Evolutionary conservation across 2,329 filamentous ascomycete species (phyloP).

Genomic region (Colletotrichum phormii): DNA sequence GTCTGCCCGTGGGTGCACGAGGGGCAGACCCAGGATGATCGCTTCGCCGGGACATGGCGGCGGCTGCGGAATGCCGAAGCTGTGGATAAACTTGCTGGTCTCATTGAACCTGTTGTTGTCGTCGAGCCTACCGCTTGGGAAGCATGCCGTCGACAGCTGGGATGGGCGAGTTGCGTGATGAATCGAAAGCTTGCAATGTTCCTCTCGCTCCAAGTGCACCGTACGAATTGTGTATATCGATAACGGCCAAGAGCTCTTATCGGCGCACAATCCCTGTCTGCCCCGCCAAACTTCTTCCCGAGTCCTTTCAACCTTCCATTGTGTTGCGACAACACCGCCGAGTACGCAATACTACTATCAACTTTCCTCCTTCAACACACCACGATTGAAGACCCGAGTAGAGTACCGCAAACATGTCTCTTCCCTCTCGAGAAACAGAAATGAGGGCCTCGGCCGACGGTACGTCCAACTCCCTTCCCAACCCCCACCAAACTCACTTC

Average conservation of each 20-base stretch:
- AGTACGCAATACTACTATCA: not conserved
- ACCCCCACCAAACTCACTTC: not conserved
- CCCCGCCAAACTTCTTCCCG: slow-evolving; percentile 26
- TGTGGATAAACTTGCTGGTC: slow-evolving; percentile 19
- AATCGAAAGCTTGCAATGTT: not conserved
- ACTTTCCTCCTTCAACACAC: not conserved
- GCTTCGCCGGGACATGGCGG: slow-evolving; percentile 11
- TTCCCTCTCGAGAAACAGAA: slow-evolving; percentile 55
- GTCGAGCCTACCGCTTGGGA: not conserved
- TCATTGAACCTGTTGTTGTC: slow-evolving; percentile 10
- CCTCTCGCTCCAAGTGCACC: slow-evolving; percentile 2
- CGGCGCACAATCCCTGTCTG: slow-evolving; percentile 1
- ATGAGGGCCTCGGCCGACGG: slow-evolving; percentile 61
- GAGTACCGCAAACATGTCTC: slow-evolving; percentile 43
- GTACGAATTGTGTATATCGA: not conserved
- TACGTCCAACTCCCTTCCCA: slow-evolving; percentile 39
- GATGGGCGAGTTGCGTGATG: not conserved
- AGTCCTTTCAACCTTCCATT: slow-evolving; percentile 6
- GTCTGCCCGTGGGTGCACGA: slow-evolving; percentile 42
- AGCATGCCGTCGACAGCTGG: not conserved
- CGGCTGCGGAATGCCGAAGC: slow-evolving; percentile 15
- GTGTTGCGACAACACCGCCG: slow-evolving; percentile 9
- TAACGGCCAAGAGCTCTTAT: slow-evolving; percentile 36
- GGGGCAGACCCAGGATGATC: slow-evolving; percentile 43
- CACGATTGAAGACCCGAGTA: too few species aligned